Percentiles rank a stretch among this genome's conserved stretches.
Evolutionary conservation across 225 moss, liverwort and hornwort genomes (phyloP).

Genomic region (Pseudoscleropodium purum): DNA sequence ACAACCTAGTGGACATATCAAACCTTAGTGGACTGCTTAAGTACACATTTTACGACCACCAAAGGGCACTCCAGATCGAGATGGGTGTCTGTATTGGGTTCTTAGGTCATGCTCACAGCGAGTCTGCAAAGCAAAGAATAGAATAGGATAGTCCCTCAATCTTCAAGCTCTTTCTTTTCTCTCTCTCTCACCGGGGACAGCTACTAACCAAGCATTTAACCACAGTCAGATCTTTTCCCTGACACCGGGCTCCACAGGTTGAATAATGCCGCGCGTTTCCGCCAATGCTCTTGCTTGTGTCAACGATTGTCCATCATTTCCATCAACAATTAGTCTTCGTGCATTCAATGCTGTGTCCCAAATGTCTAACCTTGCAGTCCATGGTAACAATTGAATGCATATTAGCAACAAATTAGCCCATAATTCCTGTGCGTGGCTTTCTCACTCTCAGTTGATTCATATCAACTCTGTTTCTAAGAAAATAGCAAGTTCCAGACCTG

Average conservation of each 20-base stretch:
- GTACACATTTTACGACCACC: neutral
- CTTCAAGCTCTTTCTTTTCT: neutral
- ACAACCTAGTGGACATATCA: neutral
- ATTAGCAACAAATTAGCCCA: too few relatives aligned
- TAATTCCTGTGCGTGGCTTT: neutral
- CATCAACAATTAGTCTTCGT: neutral
- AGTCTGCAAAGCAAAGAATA: neutral
- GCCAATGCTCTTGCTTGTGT: neutral
- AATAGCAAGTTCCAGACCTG: neutral
- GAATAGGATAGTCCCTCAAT: neutral
- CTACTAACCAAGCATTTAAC: neutral
- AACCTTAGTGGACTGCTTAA: neutral
- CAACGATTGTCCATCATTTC: neutral
- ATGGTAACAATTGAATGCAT: neutral
- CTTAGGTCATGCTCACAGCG: neutral
- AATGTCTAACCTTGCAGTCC: neutral
- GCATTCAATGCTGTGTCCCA: neutral
- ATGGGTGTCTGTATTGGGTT: neutral
- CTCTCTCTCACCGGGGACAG: neutral
- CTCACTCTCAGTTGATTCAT: neutral
- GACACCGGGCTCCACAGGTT: neutral
- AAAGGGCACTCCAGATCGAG: neutral
- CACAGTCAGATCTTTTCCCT: neutral
- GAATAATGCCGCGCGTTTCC: neutral
- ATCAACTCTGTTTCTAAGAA: neutral